These are phyloP conservation scores for Arachis stenosperma DNA, from an alignment of 306 rosid genomes.

Conservation along the genomic window DNA sequence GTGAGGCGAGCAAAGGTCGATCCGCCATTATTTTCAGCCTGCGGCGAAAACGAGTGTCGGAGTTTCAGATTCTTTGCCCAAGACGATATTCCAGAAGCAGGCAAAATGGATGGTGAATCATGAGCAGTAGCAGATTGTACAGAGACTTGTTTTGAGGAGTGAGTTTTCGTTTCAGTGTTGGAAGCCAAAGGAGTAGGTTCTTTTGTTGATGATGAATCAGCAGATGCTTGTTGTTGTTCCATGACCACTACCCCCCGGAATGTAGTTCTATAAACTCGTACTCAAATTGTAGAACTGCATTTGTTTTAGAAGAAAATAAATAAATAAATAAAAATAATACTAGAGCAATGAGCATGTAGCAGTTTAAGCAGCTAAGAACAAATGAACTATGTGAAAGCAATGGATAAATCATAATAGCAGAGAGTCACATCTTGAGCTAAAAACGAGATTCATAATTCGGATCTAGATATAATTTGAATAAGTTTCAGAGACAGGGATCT, in stretches of 20 bases:
- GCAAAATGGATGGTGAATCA: constrained; percentile 37
- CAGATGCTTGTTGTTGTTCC: constrained; percentile 41
- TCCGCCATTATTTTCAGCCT: constrained; percentile 48
- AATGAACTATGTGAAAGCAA: background rate
- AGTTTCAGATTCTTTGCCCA: constrained; percentile 56
- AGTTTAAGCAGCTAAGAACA: constrained; percentile 11
- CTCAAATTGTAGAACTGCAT: too few relatives aligned
- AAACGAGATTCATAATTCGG: constrained; percentile 7
- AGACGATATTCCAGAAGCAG: constrained; percentile 55
- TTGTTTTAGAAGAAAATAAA: too few relatives aligned
- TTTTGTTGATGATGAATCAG: constrained; percentile 33
- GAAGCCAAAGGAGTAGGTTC: constrained; percentile 41
- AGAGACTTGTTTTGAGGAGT: constrained; percentile 40
- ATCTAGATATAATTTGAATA: constrained; percentile 11
- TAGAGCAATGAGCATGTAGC: background rate
- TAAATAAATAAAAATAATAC: background rate
- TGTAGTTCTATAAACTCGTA: constrained; percentile 12
- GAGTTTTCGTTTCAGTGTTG: constrained; percentile 30
- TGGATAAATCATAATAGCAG: background rate
- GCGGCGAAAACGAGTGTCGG: constrained; percentile 41
- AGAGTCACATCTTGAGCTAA: constrained; percentile 11
- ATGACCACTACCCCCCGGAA: constrained; percentile 43
- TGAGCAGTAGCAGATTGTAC: constrained; percentile 39
- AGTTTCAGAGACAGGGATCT: constrained; percentile 41
- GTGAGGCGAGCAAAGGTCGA: constrained; percentile 62